Base-by-base conservation (phyloP, 129 eudicot species). In the Chrysanthemum seticuspe region DNA sequence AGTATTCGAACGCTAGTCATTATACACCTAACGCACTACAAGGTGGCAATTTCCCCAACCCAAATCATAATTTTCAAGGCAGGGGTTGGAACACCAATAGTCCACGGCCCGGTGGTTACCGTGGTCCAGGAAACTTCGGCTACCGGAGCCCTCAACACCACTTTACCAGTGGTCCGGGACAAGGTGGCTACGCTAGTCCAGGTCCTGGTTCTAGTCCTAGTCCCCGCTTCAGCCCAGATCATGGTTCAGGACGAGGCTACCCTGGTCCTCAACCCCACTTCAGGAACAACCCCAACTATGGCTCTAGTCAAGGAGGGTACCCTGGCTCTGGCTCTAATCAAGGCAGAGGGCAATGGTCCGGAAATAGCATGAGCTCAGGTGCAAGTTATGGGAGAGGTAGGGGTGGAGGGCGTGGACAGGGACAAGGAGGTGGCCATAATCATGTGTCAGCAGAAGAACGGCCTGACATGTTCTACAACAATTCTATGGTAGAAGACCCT, bases 401-500 rank as follows among this genome's bases (percentile, higher is more conserved):
- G 34, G 81, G 84, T 8, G 77, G 85, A 11, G 82, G 90, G 52
- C 74, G 85, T 9, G 70, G 70, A 58, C 80, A 85, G 63, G 75
- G 71, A 64, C 77, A 84, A 67, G 74, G 69, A n/a, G 87, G 87
- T 57, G 74, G 74, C 64, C 80, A 49, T 71, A 57, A 59, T 62
- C 71, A 74, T 70, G 83, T 84, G 40, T 72, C 88, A 2, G 96
- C 95, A 48, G 90, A 88, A 78, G 67, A 31, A 21, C 71, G 85
- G 63, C 92, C 88, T 2, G 83, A 80, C 76, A 45, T 72, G 25
- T 90, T 81, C 66, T 93, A 79, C 78, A 69, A 79, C 66, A 86
- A 76, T 80, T 91, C 94, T 65, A 89, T 93, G 96, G 80, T 87
- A 23, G 97, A 93, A 82, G 96, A 90, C 74, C 98, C 97, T 1